A percentile compares a stretch with the other conserved stretches of the same genome.
Conservation (phyloP, 2,329 filamentous ascomycete genomes). For the Geoglossum cookeanum region DNA sequence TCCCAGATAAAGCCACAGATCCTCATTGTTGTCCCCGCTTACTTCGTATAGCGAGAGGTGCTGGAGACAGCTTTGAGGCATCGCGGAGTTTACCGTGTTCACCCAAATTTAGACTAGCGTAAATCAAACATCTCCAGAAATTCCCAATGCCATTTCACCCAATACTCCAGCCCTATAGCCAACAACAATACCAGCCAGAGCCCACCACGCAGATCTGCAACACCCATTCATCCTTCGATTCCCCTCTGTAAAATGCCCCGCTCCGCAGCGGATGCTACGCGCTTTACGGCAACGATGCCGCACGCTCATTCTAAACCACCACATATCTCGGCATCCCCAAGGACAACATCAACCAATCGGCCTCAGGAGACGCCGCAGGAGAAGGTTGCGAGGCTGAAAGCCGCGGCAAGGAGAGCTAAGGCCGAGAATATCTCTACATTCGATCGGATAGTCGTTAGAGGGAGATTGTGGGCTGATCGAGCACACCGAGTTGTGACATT, state of each 20-base stretch:
- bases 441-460: constrained; percentile 16
- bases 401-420: constrained; percentile 17
- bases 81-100: not conserved
- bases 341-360: constrained; percentile 13
- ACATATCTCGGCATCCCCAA: constrained; percentile 31
- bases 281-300: constrained; percentile 51
- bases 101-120: not conserved
- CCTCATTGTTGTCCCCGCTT: no score
- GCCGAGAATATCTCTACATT: constrained; percentile 15
- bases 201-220: no score
- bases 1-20: no score
- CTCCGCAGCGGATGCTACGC: constrained; percentile 61
- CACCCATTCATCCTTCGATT: no score
- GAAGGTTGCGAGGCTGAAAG: constrained; percentile 18
- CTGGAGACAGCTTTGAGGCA: not conserved
- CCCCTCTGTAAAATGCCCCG: constrained; percentile 30
- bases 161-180: not conserved
- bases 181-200: constrained; percentile 2
- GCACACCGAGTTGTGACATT: constrained; percentile 17
- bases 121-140: not conserved
- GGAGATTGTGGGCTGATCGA: constrained; percentile 19
- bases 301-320: constrained; percentile 47
- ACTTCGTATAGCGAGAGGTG: not conserved
- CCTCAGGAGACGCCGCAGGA: constrained; percentile 18
- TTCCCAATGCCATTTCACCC: not conserved